Evolutionary conservation across 2,329 filamentous ascomycete genomes (phyloP).

Genomic region (Didymella glomerata): DNA sequence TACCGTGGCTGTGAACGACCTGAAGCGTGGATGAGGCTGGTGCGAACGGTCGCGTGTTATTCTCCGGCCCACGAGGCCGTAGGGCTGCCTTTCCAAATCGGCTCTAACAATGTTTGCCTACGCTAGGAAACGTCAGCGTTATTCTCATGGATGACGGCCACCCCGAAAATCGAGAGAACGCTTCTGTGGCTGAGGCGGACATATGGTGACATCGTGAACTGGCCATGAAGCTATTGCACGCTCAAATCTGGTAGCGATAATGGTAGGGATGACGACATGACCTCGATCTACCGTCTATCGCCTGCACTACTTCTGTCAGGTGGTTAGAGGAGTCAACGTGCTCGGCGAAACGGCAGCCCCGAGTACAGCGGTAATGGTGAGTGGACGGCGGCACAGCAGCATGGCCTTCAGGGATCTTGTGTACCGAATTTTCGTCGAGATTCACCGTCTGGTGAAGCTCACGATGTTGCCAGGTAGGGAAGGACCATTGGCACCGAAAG

Average conservation of each 20-base stretch:
- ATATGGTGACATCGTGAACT: too few relatives aligned
- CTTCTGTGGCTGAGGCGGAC: too few relatives aligned
- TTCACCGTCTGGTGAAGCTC: slow-evolving; percentile 5
- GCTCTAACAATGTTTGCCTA: too few relatives aligned
- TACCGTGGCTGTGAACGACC: too few relatives aligned
- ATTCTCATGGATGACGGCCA: too few relatives aligned
- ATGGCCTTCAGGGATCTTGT: background rate
- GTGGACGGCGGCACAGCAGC: background rate
- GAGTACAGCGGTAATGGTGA: background rate
- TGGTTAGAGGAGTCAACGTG: background rate
- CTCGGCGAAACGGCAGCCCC: background rate
- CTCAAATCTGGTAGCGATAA: background rate
- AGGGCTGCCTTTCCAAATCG: too few relatives aligned
- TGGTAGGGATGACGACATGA: too few relatives aligned
- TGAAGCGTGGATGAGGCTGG: too few relatives aligned
- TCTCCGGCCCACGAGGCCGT: too few relatives aligned
- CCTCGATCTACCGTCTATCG: background rate
- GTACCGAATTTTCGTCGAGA: background rate
- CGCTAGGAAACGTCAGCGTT: too few relatives aligned
- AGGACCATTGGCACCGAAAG: background rate
- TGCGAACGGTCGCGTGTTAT: too few relatives aligned
- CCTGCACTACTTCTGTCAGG: slow-evolving; percentile 1
- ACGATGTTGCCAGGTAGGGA: slow-evolving; percentile 3
- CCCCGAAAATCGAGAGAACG: too few relatives aligned
- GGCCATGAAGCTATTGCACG: background rate